Evolutionary conservation across 495 filamentous ascomycete genomes (phyloP), one percentile per base, ranked within the genome.

Genomic region (Aspergillus campestris): DNA sequence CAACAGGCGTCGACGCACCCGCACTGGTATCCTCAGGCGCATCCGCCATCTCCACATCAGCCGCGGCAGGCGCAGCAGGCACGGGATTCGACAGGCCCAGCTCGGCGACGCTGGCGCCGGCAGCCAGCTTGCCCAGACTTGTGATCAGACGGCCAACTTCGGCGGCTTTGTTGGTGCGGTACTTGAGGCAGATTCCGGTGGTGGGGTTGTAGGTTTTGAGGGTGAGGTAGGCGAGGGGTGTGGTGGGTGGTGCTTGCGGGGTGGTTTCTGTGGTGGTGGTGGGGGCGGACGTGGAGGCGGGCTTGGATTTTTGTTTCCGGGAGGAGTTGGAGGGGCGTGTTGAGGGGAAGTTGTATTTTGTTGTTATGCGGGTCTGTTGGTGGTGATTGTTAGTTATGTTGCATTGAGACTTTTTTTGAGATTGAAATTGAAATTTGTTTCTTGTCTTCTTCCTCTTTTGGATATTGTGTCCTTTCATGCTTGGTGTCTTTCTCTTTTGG

Each of bases 161-260:
- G 12, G 87, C 86, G n/a, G 82, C 83, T 57, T 94, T 94, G 62
- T 84, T 80, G 12, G 92, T 95, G 58, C 78, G 76, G 69, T 95
- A 98, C 65, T 95, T 94, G 31, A 98, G 77, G 44, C 83, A 81
- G 38, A 80, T 78, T 51, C 92, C 92, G 9, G 83, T 82, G 27
- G 64, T 64, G 0, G 92, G 87, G 64, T 95, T 89, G 72, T 79
- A 98, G 11, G 90, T 94, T 69, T 95, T 97, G 28, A 97, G 72
- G 0, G 76, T 83, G 27, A 98, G 80, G 18, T 72, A 75, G 49
- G 84, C 87, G 51, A 80, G 67, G 40, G 61, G 57, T 9, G 55
- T 33, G 43, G 60, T 8, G 59, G 66, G 44, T 60, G 66, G 44
- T 60, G 48, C 53, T 51, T 38, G 38, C 11, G 47, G 33, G n/a